Percentiles rank a stretch among this genome's conserved stretches.
These are phyloP conservation scores for Aspergillus sp. DNA, from an alignment of 2,329 filamentous ascomycete genomes.

Conservation along the genomic window DNA sequence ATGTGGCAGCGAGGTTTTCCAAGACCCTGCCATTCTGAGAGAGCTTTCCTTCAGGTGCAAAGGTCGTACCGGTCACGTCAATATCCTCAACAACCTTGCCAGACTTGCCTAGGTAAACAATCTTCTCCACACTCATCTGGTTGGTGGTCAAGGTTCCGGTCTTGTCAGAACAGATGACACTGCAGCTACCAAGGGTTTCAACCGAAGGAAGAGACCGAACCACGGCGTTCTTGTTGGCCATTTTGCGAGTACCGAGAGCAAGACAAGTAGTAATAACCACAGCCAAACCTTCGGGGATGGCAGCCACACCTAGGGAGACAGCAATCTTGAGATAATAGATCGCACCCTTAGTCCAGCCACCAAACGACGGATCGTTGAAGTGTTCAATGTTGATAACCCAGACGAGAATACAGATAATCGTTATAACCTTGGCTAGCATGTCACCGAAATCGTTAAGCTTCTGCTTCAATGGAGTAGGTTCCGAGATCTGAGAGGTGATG, in stretches of 20 bases:
- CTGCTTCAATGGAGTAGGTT: conserved; percentile 94
- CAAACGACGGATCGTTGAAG: conserved; percentile 91
- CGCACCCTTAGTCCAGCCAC: conserved; percentile 90
- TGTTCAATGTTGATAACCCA: conserved; percentile 99
- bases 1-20: conserved; percentile 64
- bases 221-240: conserved; percentile 97
- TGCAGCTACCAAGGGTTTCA: conserved; percentile 97
- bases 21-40: conserved; percentile 63
- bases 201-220: conserved; percentile 95
- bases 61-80: conserved; percentile 88
- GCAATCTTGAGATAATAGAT: conserved; percentile 99
- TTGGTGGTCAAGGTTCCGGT: conserved; percentile 97
- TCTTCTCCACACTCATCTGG: conserved; percentile 96
- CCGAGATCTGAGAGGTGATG: conserved; percentile 95
- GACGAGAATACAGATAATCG: conserved; percentile 89
- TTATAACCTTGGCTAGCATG: conserved; percentile 94
- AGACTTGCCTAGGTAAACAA: conserved; percentile 73
- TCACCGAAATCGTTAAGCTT: conserved; percentile 99
- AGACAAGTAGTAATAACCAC: conserved; percentile 99
- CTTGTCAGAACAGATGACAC: conserved; percentile 99
- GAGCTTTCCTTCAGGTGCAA: conserved; percentile 75
- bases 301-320: conserved; percentile 93
- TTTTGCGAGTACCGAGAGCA: conserved; percentile 92
- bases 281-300: conserved; percentile 93
- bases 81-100: conserved; percentile 77